These are phyloP conservation scores for Trypanosoma lewisi DNA, from an alignment of 208 protist genomes.

Conservation along the genomic window DNA sequence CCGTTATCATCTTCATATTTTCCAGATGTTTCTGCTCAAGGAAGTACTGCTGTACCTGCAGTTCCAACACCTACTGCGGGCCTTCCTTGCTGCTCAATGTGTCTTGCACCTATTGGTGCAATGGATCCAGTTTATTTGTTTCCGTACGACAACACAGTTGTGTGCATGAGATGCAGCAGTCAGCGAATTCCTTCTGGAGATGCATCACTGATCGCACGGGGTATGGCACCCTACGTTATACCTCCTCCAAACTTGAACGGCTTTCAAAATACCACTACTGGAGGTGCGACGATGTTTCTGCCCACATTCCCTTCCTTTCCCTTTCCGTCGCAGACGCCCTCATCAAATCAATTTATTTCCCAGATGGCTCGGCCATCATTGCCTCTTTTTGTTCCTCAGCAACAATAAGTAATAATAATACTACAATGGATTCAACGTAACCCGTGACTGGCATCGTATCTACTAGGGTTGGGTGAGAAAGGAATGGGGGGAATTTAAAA, in stretches of 20 bases:
- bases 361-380: neutral
- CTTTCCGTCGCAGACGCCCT: neutral
- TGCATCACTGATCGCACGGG: neutral
- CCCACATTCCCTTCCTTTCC: slow-evolving; percentile 9
- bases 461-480: neutral
- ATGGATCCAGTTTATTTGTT: slow-evolving; percentile 7
- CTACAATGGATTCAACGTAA: neutral
- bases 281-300: slow-evolving; percentile 4
- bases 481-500: too few relatives aligned
- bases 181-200: neutral
- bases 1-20: neutral
- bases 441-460: neutral
- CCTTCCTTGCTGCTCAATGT: slow-evolving; percentile 1
- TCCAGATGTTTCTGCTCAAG: neutral
- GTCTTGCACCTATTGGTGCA: neutral
- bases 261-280: neutral
- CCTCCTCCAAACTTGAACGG: neutral
- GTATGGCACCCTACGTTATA: slow-evolving; percentile 3
- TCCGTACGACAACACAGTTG: slow-evolving; percentile 12
- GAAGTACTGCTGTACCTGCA: neutral
- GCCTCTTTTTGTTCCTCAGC: neutral
- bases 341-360: neutral
- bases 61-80: neutral
- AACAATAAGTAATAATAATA: too few relatives aligned
- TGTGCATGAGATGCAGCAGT: slow-evolving; percentile 9